phyloP scores from a whole-genome alignment of 257 asterid genomes.

The Gynochthodes officinalis region DNA sequence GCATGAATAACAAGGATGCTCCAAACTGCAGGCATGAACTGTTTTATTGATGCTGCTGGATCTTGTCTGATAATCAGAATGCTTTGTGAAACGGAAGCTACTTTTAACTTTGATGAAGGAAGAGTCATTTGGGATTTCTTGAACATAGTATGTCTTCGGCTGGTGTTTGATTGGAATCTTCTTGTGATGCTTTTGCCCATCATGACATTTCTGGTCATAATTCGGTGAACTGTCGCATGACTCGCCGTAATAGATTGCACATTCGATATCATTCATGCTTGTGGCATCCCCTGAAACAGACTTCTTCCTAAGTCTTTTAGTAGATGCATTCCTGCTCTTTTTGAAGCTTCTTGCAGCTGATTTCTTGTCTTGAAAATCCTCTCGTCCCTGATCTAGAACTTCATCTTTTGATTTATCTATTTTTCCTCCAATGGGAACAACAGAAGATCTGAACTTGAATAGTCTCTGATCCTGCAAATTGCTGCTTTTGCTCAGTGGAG shows the following conservation, averaged over 20 bases:
- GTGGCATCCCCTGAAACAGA: conserved; percentile 27
- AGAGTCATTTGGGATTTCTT: conserved; percentile 13
- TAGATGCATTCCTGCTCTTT: conserved; percentile 11
- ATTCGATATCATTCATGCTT: conserved; percentile 27
- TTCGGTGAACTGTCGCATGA: conserved; percentile 19
- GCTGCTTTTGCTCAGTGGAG: conserved; percentile 35
- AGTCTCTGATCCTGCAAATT: conserved; percentile 55
- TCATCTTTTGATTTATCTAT: not conserved
- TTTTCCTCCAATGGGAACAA: conserved; percentile 8
- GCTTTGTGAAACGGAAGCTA: conserved; percentile 3
- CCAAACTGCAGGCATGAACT: conserved; percentile 20
- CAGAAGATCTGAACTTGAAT: conserved; percentile 52
- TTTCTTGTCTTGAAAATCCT: conserved; percentile 5
- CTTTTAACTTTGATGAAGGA: conserved; percentile 15
- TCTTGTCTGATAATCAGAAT: conserved; percentile 4
- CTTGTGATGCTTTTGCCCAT: conserved; percentile 20
- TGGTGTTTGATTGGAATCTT: conserved; percentile 19
- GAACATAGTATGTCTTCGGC: conserved; percentile 2
- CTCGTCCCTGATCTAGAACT: not conserved
- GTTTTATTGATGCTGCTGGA: not conserved
- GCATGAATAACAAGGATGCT: conserved; percentile 23
- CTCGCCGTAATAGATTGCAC: conserved; percentile 42
- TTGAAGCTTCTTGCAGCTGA: conserved; percentile 17
- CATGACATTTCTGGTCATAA: conserved; percentile 15
- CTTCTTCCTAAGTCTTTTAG: conserved; percentile 41